Evolutionary conservation across 345 rosid species (phyloP), one percentile per base, ranked within the genome.

Genomic region (Capsella bursapastoris): DNA sequence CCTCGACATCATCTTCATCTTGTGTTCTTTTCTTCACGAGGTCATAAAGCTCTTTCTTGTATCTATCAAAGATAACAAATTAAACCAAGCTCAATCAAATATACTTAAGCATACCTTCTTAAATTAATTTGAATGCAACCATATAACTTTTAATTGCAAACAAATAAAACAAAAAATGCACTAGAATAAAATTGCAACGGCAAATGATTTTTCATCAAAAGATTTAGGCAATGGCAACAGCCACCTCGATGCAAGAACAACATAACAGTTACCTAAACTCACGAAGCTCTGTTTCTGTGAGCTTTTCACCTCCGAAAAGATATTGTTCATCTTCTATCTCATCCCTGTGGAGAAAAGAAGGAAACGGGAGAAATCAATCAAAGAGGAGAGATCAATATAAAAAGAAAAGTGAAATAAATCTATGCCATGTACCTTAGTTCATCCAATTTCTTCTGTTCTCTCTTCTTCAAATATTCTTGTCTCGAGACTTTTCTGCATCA

Each of bases 361-460:
- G 55, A 78, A 57, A 66, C 13, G 0, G 29, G 50, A 73, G 38
- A 73, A 70, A 48, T 53, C 56, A 75, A 29, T 56, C 32, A 52
- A 43, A n/a, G 15, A 31, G 41, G 72, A 48, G 18, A 28, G 32
- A 59, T 22, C 60, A 77, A 64, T 57, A 51, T 14, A 45, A 29
- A 62, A 29, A 38, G 27, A 22, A 71, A 51, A 25, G 10, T 47
- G 61, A 13, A 65, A 49, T 18, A 57, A 8, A 35, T 41, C 3
- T 61, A 40, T 58, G 60, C 73, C 52, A 53, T 43, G 43, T 84
- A 93, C 97, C 88, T 86, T 65, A 94, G 83, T 83, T 94, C 98
- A 55, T 94, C 98, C 82, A 94, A 78, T 82, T 94, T 94, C 85
- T 94, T 94, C 77, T 91, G 95, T 82, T 94, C 98, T 78, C 98